Percentiles rank a stretch among this genome's conserved stretches.
phyloP scores from a whole-genome alignment of 177 flowering plant genomes.

The Vitis hybrid region DNA sequence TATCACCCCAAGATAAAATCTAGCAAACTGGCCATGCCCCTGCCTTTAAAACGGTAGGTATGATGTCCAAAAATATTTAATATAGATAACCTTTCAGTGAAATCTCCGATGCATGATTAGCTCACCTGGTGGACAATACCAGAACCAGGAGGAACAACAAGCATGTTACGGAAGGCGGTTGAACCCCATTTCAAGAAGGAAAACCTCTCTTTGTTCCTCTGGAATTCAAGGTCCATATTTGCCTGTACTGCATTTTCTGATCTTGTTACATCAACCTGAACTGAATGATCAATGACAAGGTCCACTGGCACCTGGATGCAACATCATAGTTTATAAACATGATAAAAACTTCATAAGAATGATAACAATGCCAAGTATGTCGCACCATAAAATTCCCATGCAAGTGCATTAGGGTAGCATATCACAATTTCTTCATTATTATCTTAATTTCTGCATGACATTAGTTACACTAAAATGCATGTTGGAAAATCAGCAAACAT shows the following conservation, averaged over 20 bases:
- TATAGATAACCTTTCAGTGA: no score
- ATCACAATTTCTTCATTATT: no score
- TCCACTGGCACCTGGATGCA: constrained; percentile 64
- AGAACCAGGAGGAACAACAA: constrained; percentile 75
- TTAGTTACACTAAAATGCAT: no score
- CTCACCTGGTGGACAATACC: constrained; percentile 74
- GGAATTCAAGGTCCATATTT: constrained; percentile 65
- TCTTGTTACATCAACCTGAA: constrained; percentile 64
- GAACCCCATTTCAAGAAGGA: constrained; percentile 74
- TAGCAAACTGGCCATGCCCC: no score
- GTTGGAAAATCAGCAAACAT: no score
- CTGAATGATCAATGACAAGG: constrained; percentile 70
- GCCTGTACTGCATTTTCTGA: constrained; percentile 55
- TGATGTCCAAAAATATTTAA: no score
- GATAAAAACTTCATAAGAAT: neutral
- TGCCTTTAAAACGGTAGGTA: no score
- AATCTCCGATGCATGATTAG: neutral
- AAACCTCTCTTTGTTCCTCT: constrained; percentile 64
- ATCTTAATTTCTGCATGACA: no score
- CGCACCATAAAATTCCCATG: neutral
- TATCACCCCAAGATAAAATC: no score
- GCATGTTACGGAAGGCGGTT: constrained; percentile 63
- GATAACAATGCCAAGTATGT: neutral
- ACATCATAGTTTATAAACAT: constrained; percentile 7
- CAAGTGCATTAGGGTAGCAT: no score